Evolutionary conservation across 2,329 filamentous ascomycete species (phyloP).

Genomic region (Xylariaceae sp.): DNA sequence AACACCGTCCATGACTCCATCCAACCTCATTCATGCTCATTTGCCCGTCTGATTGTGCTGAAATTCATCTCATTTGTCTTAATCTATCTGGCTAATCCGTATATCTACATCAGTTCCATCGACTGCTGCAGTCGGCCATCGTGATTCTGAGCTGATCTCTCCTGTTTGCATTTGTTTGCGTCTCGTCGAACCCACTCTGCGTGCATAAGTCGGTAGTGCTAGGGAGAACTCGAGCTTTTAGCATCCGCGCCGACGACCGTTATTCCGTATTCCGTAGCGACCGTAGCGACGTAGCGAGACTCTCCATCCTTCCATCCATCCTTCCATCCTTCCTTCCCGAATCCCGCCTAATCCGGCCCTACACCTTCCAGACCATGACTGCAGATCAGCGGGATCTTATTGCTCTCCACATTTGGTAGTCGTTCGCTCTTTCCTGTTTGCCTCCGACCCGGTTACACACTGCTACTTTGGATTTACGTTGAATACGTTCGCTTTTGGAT

Average conservation of each 20-base stretch:
- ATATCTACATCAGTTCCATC: not conserved
- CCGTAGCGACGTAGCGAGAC: not conserved
- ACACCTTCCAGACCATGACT: conserved; percentile 24
- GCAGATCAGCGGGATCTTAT: conserved; percentile 24
- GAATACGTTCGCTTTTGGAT: too few species aligned
- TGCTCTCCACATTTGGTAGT: conserved; percentile 21
- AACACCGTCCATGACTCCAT: too few species aligned
- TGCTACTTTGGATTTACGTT: too few species aligned
- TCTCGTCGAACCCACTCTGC: not conserved
- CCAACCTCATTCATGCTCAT: too few species aligned
- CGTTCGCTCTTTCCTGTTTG: not conserved
- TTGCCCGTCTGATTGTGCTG: not conserved
- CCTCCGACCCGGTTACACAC: too few species aligned
- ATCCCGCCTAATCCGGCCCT: not conserved
- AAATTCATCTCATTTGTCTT: not conserved
- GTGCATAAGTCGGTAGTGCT: not conserved
- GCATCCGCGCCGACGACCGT: not conserved
- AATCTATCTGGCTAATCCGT: not conserved
- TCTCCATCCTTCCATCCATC: not conserved
- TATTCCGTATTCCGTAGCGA: too few species aligned
- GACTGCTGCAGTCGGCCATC: not conserved
- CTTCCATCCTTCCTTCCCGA: not conserved
- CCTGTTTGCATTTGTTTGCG: not conserved
- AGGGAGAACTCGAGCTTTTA: not conserved
- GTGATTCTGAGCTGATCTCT: not conserved